Evolutionary conservation across 306 rosid genomes (phyloP).

Genomic region (Mucuna pruriens): DNA sequence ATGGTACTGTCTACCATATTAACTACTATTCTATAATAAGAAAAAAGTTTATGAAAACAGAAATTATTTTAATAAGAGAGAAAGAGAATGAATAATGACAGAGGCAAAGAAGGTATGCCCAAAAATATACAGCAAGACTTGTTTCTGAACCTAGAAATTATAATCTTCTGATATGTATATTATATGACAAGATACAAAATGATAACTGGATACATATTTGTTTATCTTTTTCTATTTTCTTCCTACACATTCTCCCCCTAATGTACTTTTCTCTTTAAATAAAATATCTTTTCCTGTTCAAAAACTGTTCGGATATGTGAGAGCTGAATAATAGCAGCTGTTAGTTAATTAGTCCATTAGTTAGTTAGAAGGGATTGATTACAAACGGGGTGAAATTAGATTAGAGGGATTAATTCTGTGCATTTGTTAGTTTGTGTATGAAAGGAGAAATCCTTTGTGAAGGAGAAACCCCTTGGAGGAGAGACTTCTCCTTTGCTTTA

Average conservation of each 20-base stretch:
- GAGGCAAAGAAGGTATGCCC: neutral
- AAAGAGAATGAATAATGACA: neutral
- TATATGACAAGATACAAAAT: neutral
- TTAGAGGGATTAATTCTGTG: neutral
- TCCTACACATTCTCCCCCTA: neutral
- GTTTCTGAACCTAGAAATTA: neutral
- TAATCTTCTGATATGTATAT: neutral
- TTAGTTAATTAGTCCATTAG: neutral
- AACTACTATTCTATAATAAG: neutral
- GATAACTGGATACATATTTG: neutral
- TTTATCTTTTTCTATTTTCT: neutral
- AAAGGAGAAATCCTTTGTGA: neutral
- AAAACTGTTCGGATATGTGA: neutral
- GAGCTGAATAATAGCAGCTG: neutral
- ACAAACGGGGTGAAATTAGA: neutral
- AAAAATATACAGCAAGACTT: neutral
- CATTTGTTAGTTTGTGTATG: neutral
- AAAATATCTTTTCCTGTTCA: neutral
- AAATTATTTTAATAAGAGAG: neutral
- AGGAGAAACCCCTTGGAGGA: neutral
- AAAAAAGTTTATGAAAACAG: slow-evolving; percentile 3
- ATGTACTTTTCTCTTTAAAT: neutral
- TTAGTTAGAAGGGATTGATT: neutral
- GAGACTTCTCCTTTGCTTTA: neutral
- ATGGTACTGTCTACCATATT: neutral